Base-by-base conservation (phyloP, 768 basidiomycete genomes). In the Rhodotorula babjevae region DNA sequence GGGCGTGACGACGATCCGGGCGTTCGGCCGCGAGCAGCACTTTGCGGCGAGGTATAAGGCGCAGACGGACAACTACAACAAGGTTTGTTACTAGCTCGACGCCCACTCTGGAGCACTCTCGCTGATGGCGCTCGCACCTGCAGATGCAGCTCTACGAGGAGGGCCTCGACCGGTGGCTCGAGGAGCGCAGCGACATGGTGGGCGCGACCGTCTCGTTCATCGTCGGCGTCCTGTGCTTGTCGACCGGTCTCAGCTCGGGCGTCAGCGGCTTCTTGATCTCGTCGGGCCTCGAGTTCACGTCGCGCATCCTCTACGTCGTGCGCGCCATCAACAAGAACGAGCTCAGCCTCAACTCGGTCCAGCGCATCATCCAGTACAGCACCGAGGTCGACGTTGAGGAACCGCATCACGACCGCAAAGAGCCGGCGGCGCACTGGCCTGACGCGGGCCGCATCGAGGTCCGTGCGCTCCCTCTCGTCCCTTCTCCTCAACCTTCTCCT, bases 331-430 rank as follows among this genome's bases (percentile, higher is more conserved):
- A 82, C 36, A 61, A 72, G 42, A 79, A 73, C n/a, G 72, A 79
- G 61, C 73, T 79, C n/a, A 68, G 68, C 21, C 53, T 82, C 76
- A 82, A 83, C 74, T 78, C 77, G 46, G 80, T 96, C 5, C 82
- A 83, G 68, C 76, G 83, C 2, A 79, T 83, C 44, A 67, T 78
- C 19, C 81, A 82, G 68, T 83, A 83, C 67, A 63, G 53, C 21
- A 76, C 69, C 59, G 77, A 77, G 40, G 69, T 65, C 44, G 73
- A 63, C 50, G 42, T 58, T 46, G 77, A 71, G n/a, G 66, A 70
- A 33, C 21, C 33, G 15, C 60, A 57, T 9, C 25, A 33, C n/a
- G 70, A 70, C 46, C 80, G 80, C n/a, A 71, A 74, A 36, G 80
- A 81, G 42, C 83, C 83, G 25, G 82, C 82, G 0, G 82, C 82